Base-by-base conservation (phyloP, 2,329 filamentous ascomycete species). In the Colletotrichum agaves region DNA sequence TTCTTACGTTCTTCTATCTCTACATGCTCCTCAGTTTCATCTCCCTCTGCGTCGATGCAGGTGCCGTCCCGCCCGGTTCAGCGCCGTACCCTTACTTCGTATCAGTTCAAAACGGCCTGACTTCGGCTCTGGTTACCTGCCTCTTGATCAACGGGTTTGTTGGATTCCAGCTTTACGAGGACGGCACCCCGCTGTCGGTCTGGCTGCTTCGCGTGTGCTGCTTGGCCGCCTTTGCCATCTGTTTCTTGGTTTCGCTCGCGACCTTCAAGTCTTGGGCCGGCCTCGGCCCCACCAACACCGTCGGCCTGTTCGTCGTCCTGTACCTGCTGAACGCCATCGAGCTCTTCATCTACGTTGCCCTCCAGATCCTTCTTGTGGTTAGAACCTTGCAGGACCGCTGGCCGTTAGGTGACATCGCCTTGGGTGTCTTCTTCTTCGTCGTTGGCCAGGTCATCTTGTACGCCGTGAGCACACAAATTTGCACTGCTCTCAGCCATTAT, bases 121-220 rank as follows among this genome's bases (percentile, higher is more conserved):
- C 90, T 21, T 97, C 93, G 39, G 93, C 96, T 1, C 86, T 97
- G 31, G 91, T 96, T 77, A 95, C 93, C 27, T 97, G 92, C 78
- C 84, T 99, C 63, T 83, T 98, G 74, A 94, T 99, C 84, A 98
- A 98, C 79, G 96, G 96, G 47, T 99, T 99, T 76, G 95, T 99
- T 61, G 96, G 96, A 37, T 99, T 99, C 80, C 96, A 98, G 80
- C 85, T 99, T 12, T 99, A 99, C 79, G 96, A 99, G 80, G 96
- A 99, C 75, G 96, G 96, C 57, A 99, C 96, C 1, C 91, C 91
- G 2, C 83, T 98, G 44, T 98, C 94, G 0, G 90, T 99, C 47
- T 99, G 96, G 96, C 89, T 98, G 73, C 83, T 99, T 69, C 90
- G 95, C 60, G 81, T 93, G 33, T 90, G 88, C 76, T 97, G 93